Conservation (phyloP, 148 eudicot genomes). For the Silene conica region DNA sequence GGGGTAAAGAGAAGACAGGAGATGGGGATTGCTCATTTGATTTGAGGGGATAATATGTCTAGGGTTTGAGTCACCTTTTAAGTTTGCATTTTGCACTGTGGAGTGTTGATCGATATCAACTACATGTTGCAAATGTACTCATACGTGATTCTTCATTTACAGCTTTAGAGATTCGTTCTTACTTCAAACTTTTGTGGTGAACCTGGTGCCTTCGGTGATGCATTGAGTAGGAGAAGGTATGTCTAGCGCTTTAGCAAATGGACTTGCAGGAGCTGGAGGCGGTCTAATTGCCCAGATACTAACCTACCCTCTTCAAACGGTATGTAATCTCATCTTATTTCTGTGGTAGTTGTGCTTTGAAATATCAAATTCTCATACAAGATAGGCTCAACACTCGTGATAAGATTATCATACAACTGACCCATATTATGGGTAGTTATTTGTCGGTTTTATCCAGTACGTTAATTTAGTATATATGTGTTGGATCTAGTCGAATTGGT, state of each 20-base stretch:
- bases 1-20: too few species aligned
- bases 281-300: conserved; percentile 84
- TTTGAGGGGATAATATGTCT: neutral
- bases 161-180: conserved; percentile 1
- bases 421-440: neutral
- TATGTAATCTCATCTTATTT: conserved; percentile 20
- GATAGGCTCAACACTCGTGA: neutral
- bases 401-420: neutral
- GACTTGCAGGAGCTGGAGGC: conserved; percentile 93
- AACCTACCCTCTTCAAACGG: conserved; percentile 92
- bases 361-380: neutral
- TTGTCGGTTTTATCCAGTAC: neutral
- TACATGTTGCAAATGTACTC: neutral
- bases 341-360: conserved; percentile 2
- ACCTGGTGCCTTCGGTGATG: conserved; percentile 19
- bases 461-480: neutral
- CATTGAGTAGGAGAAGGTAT: conserved; percentile 34
- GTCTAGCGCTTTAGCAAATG: conserved; percentile 84
- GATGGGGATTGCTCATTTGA: too few species aligned
- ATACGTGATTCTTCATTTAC: neutral
- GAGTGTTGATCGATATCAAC: too few species aligned
- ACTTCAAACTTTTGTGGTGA: conserved; percentile 6
- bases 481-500: neutral
- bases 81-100: too few species aligned
- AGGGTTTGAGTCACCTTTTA: neutral